These are phyloP conservation scores for Spinacia oleracea DNA, from an alignment of 179 eudicot genomes.

Conservation along the genomic window DNA sequence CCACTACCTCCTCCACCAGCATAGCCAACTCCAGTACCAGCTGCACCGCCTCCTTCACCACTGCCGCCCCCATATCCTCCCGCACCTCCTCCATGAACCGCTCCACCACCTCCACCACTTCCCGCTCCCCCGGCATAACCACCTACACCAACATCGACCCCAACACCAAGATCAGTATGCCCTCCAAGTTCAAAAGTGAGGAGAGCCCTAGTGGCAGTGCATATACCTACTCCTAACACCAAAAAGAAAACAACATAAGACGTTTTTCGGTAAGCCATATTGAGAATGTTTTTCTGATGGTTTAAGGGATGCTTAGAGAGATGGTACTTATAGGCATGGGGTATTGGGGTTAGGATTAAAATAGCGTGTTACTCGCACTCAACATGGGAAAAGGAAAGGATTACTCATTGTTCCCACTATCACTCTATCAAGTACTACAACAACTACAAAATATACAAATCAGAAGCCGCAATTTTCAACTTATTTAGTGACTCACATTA, in stretches of 20 bases:
- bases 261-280: conserved; percentile 26
- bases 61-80: conserved; percentile 30
- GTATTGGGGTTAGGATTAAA: conserved; percentile 18
- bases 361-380: conserved; percentile 21
- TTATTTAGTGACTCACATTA: conserved; percentile 4
- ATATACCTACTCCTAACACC: conserved; percentile 31
- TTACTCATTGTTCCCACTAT: conserved; percentile 4
- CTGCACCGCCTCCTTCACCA: conserved; percentile 30
- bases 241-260: conserved; percentile 32
- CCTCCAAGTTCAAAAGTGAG: conserved; percentile 37
- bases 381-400: background rate
- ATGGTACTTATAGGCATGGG: conserved; percentile 43
- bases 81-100: conserved; percentile 32
- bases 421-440: too few species aligned
- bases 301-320: conserved; percentile 3
- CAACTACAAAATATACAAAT: too few species aligned
- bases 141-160: conserved; percentile 25
- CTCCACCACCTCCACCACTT: conserved; percentile 33
- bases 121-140: conserved; percentile 28
- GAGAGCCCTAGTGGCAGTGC: conserved; percentile 37
- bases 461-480: conserved; percentile 20
- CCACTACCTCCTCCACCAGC: conserved; percentile 35
- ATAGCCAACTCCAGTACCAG: conserved; percentile 29
- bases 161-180: conserved; percentile 27
- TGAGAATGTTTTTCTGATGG: conserved; percentile 6